phyloP scores from a whole-genome alignment of 768 basidiomycete species.

The Gymnopilus dilepis region DNA sequence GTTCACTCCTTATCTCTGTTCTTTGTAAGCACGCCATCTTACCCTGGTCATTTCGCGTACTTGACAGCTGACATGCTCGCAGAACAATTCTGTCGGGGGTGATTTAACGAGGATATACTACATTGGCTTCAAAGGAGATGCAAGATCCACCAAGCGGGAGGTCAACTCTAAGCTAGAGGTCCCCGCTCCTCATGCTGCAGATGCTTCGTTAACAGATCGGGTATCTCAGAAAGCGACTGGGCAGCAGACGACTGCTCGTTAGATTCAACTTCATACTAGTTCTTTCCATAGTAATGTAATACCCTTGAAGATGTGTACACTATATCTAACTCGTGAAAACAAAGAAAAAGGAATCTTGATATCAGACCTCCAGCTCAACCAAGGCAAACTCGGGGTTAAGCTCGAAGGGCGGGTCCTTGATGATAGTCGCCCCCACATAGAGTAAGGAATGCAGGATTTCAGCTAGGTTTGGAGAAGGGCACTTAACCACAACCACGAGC shows the following conservation, averaged over 20 bases:
- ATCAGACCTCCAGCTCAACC: no score
- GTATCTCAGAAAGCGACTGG: constrained; percentile 60
- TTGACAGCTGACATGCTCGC: neutral
- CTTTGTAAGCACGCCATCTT: constrained; percentile 63
- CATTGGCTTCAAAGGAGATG: constrained; percentile 84
- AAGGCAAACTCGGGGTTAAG: no score
- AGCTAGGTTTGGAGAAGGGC: no score
- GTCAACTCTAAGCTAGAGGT: constrained; percentile 70
- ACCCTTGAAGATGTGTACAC: neutral
- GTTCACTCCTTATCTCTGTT: constrained; percentile 76
- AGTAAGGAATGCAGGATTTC: no score
- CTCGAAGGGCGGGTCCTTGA: no score
- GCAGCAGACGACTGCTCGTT: constrained; percentile 69
- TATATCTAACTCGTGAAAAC: no score
- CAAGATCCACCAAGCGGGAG: constrained; percentile 57
- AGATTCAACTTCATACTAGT: constrained; percentile 53
- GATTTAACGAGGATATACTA: constrained; percentile 75
- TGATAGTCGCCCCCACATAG: no score
- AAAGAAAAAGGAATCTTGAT: no score
- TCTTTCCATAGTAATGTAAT: neutral
- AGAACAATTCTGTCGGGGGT: constrained; percentile 74
- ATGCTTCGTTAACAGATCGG: constrained; percentile 68
- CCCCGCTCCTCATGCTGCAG: constrained; percentile 81
- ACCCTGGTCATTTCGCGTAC: constrained; percentile 3
- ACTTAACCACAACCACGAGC: no score